Evolutionary conservation across 2,329 filamentous ascomycete genomes (phyloP), one percentile per base, ranked within the genome.

Genomic region (Coleophoma eucalyptorum): DNA sequence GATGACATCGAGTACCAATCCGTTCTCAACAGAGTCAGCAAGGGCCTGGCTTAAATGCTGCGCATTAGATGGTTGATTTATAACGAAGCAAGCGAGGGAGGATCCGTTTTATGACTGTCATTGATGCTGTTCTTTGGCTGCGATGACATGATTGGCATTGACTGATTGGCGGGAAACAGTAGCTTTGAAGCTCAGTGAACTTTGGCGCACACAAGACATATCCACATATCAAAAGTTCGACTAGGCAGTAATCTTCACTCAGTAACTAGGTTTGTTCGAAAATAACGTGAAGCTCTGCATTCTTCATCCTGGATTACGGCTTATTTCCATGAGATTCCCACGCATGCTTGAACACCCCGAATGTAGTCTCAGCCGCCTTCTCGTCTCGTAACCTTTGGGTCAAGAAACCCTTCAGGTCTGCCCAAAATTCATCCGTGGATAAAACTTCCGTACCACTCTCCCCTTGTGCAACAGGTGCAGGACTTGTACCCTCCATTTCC

Each of bases 1-100:
- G 87, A 90, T 70, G 89, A 93, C 71, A 88, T 94, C 67, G 88
- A 92, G 75, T 85, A 83, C 71, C 83, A 88, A 58, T 79, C 76
- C 65, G 78, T 93, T 67, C 74, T 90, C 70, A 79, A 78, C 72
- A 76, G 73, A 53, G 78, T 86, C 72, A 83, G 78, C 79, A 85
- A 78, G 77, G 80, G 64, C 67, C 76, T 65, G 76, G 79, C 60
- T 67, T 66, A 65, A 78, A 75, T 42, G 32, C 19, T 35, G 41
- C 13, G 31, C 31, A 37, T 44, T 44, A 26, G 13, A 44, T 33
- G 42, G 31, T 49, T 26, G 26, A 26, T 26, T 26, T 43, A 20
- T 46, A 49, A 34, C 42, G 32, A 50, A 49, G 45, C 50, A 31
- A 43, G 51, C 42, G 40, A 42, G 37, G 53, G 53, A 53, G 53